Percentiles rank a stretch among this genome's conserved stretches.
Evolutionary conservation across 2,329 filamentous ascomycete species (phyloP).

Genomic region (Diaporthe longicolla): DNA sequence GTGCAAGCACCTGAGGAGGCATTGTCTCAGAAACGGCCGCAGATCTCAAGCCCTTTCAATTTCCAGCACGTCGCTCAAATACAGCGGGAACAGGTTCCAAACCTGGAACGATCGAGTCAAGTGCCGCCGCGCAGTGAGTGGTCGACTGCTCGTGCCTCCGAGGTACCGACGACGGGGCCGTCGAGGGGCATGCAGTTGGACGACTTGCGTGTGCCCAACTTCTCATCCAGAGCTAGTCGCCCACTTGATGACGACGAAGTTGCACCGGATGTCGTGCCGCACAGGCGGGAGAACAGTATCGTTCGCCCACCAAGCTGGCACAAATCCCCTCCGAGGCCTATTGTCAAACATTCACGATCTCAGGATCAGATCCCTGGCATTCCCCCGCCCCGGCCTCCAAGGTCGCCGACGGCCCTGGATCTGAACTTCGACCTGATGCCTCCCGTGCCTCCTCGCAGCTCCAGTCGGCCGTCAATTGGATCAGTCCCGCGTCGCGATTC

Average conservation of each 20-base stretch:
- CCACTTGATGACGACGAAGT: slow-evolving; percentile 38
- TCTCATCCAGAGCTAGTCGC: slow-evolving; percentile 58
- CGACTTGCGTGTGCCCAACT: slow-evolving; percentile 62
- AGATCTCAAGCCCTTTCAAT: slow-evolving; percentile 76
- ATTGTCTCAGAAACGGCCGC: slow-evolving; percentile 57
- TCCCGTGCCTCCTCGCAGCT: slow-evolving; percentile 65
- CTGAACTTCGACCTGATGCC: slow-evolving; percentile 51
- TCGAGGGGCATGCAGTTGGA: slow-evolving; percentile 56
- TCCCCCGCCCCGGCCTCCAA: slow-evolving; percentile 64
- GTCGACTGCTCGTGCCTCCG: slow-evolving; percentile 56
- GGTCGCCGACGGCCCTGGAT: slow-evolving; percentile 58
- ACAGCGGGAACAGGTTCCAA: slow-evolving; percentile 62
- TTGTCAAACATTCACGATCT: slow-evolving; percentile 61
- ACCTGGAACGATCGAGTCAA: slow-evolving; percentile 57
- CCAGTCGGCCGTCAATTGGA: slow-evolving; percentile 66
- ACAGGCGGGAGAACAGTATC: slow-evolving; percentile 43
- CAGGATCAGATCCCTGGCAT: slow-evolving; percentile 62
- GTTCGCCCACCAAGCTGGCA: slow-evolving; percentile 48
- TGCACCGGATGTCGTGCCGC: slow-evolving; percentile 42
- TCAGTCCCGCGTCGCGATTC: slow-evolving; percentile 61
- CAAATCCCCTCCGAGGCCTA: slow-evolving; percentile 52
- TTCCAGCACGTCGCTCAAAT: slow-evolving; percentile 76
- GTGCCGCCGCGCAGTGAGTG: slow-evolving; percentile 61
- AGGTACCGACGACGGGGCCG: slow-evolving; percentile 53
- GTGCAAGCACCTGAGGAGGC: slow-evolving; percentile 51